These are phyloP conservation scores for Crithidia acanthocephali DNA, from an alignment of 208 protist genomes.

Conservation along the genomic window DNA sequence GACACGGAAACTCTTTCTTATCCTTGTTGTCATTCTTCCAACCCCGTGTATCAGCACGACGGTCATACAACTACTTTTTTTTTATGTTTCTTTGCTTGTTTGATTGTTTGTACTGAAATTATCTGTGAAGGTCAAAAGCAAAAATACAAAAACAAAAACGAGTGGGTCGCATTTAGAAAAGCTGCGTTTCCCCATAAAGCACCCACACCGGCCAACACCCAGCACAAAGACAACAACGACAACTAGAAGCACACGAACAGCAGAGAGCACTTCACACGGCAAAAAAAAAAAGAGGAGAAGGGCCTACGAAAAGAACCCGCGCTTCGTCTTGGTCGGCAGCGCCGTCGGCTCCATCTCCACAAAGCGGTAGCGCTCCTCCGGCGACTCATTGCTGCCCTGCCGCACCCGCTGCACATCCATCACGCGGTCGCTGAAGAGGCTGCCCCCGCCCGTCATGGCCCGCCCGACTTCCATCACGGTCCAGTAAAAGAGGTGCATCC, in stretches of 20 bases:
- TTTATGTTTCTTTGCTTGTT: too few relatives aligned
- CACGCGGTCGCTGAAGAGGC: constrained; percentile 55
- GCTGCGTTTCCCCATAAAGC: too few relatives aligned
- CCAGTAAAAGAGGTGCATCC: constrained; percentile 72
- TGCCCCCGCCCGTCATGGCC: constrained; percentile 40
- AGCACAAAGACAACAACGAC: not conserved
- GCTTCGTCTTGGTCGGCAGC: constrained; percentile 27
- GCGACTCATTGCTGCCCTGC: constrained; percentile 11
- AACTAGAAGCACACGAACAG: not conserved
- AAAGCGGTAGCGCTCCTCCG: constrained; percentile 20
- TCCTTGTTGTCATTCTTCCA: too few relatives aligned
- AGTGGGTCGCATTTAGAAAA: too few relatives aligned
- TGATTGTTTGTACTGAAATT: too few relatives aligned
- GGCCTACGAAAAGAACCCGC: constrained; percentile 33
- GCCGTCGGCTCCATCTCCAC: constrained; percentile 32
- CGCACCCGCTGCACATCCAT: constrained; percentile 35
- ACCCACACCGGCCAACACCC: too few relatives aligned
- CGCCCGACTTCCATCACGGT: constrained; percentile 51
- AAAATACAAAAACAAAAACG: too few relatives aligned
- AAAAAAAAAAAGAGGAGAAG: not conserved
- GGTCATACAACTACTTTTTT: too few relatives aligned
- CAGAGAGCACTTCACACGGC: not conserved
- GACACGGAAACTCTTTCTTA: too few relatives aligned
- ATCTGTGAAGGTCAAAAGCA: too few relatives aligned
- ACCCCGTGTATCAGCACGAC: too few relatives aligned